Evolutionary conservation across 345 rosid species (phyloP).

Genomic region (Hirschfeldia incana): DNA sequence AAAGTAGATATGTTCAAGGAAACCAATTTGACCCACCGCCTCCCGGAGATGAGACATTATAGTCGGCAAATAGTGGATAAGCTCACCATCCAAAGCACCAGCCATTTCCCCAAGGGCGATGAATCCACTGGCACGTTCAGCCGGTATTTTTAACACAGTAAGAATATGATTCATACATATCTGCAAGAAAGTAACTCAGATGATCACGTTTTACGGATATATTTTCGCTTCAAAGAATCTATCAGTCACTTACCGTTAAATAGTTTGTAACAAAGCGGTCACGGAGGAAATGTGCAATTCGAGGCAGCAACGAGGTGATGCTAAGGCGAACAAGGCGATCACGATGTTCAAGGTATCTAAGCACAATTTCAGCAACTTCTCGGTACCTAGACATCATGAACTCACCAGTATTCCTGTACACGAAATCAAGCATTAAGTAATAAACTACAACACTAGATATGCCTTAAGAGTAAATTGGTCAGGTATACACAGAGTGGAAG

Average conservation of each 20-base stretch:
- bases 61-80: constrained; percentile 90
- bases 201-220: background rate
- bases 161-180: constrained; percentile 97
- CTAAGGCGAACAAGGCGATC: constrained; percentile 99
- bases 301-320: constrained; percentile 95
- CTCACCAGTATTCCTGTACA: constrained; percentile 95
- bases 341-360: constrained; percentile 85
- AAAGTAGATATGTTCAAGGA: constrained; percentile 6
- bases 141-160: constrained; percentile 74
- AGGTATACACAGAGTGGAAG: constrained; percentile 10
- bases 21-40: constrained; percentile 57
- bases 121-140: constrained; percentile 97
- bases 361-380: constrained; percentile 99
- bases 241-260: constrained; percentile 61
- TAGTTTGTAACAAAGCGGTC: constrained; percentile 96
- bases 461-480: constrained; percentile 17
- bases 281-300: constrained; percentile 97
- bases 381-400: constrained; percentile 99
- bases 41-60: constrained; percentile 87
- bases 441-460: constrained; percentile 12
- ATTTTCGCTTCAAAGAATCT: constrained; percentile 15
- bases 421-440: constrained; percentile 24
- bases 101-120: constrained; percentile 99
- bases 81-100: constrained; percentile 98
- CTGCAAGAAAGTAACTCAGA: constrained; percentile 49